Evolutionary conservation across 176 grass and related monocot genomes (phyloP).

Genomic region (Hordeum marinum): DNA sequence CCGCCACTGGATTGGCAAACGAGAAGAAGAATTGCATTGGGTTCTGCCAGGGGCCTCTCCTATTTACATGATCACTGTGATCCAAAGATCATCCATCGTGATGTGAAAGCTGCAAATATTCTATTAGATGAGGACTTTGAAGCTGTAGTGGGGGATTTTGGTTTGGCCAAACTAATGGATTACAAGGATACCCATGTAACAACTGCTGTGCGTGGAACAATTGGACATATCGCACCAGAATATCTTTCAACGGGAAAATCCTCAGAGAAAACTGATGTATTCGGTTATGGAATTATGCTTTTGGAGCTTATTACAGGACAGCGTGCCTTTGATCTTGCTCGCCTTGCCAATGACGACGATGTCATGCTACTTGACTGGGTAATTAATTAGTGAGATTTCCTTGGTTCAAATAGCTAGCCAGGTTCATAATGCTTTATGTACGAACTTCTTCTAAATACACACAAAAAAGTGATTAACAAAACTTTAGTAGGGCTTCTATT

Average conservation of each 20-base stretch:
- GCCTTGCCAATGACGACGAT: slow-evolving; percentile 85
- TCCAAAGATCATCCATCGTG: slow-evolving; percentile 89
- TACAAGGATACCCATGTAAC: slow-evolving; percentile 98
- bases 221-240: slow-evolving; percentile 89
- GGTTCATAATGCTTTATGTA: background rate
- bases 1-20: slow-evolving; percentile 80
- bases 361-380: slow-evolving; percentile 97
- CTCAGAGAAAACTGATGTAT: slow-evolving; percentile 90
- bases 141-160: slow-evolving; percentile 86
- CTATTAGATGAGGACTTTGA: slow-evolving; percentile 82
- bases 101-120: slow-evolving; percentile 91
- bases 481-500: background rate
- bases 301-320: slow-evolving; percentile 92
- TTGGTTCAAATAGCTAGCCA: slow-evolving; percentile 7
- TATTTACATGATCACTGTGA: slow-evolving; percentile 91
- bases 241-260: slow-evolving; percentile 90
- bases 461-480: background rate
- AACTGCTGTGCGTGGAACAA: slow-evolving; percentile 84
- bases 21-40: slow-evolving; percentile 68
- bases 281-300: slow-evolving; percentile 92
- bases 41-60: slow-evolving; percentile 74
- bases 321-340: slow-evolving; percentile 85
- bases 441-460: background rate
- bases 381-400: slow-evolving; percentile 11
- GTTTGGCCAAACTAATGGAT: slow-evolving; percentile 86